Conservation (phyloP, 2,329 filamentous ascomycete genomes). For the Colletotrichum australisinense region DNA sequence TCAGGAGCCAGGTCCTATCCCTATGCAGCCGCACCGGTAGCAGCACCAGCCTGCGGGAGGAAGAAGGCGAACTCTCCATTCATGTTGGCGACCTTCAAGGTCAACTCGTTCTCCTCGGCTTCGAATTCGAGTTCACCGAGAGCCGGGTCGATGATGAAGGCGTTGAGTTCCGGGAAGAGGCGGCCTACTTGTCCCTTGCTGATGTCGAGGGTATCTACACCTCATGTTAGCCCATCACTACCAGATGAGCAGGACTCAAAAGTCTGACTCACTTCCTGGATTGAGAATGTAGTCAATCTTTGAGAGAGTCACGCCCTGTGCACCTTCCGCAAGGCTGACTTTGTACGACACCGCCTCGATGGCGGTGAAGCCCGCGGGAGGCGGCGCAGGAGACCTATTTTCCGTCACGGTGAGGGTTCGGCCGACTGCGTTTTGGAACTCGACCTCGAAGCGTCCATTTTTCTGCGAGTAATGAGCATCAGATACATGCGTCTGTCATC, state of each 20-base stretch:
- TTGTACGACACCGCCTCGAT: slow-evolving; percentile 51
- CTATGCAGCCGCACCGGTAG: not conserved
- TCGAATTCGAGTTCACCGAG: slow-evolving; percentile 55
- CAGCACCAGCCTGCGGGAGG: slow-evolving; percentile 39
- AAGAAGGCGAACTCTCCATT: slow-evolving; percentile 49
- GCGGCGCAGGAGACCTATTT: slow-evolving; percentile 47
- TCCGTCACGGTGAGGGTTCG: slow-evolving; percentile 50
- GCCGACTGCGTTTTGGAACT: slow-evolving; percentile 49
- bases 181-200: slow-evolving; percentile 49
- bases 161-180: slow-evolving; percentile 47
- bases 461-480: slow-evolving; percentile 22
- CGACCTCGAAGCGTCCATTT: slow-evolving; percentile 51
- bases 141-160: slow-evolving; percentile 48
- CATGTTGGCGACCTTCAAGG: slow-evolving; percentile 44
- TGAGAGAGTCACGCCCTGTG: slow-evolving; percentile 46
- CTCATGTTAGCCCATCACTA: not conserved
- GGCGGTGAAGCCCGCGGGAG: slow-evolving; percentile 50
- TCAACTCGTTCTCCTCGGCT: slow-evolving; percentile 53
- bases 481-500: not conserved
- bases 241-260: not conserved
- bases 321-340: slow-evolving; percentile 46
- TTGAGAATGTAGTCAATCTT: slow-evolving; percentile 55
- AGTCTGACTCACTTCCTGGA: slow-evolving; percentile 44
- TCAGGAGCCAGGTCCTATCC: not conserved
- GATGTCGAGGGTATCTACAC: slow-evolving; percentile 46